phyloP scores from a whole-genome alignment of 176 grass and related monocot species.

The Aegilops speltoides region DNA sequence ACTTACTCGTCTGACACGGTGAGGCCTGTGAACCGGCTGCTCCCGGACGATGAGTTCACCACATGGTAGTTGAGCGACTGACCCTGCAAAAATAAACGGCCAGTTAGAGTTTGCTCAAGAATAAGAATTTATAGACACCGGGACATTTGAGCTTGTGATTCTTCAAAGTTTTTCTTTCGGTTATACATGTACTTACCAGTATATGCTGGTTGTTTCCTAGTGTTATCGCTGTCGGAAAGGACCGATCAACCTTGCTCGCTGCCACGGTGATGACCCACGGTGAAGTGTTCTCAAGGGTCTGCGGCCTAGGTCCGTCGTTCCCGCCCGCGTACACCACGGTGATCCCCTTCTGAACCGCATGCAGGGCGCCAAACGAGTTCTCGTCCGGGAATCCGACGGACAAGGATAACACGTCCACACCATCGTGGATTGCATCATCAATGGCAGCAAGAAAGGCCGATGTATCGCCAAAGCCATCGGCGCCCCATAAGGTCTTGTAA shows the following conservation, averaged over 20 bases:
- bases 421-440: not conserved
- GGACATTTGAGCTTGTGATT: not conserved
- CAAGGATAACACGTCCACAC: not conserved
- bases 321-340: conserved; percentile 16
- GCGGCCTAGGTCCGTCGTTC: not conserved
- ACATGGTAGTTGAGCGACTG: conserved; percentile 19
- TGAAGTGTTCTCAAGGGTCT: not conserved
- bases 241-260: conserved; percentile 35
- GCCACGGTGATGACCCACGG: conserved; percentile 42
- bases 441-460: conserved; percentile 27
- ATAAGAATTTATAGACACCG: not conserved
- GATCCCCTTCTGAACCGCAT: conserved; percentile 37
- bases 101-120: not conserved
- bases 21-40: not conserved
- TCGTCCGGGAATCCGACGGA: not conserved
- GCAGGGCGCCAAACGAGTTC: conserved; percentile 32
- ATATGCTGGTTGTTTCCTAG: conserved; percentile 32
- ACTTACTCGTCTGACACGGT: not conserved
- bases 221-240: conserved; percentile 15
- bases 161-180: not conserved
- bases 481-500: conserved; percentile 19
- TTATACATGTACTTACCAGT: not conserved
- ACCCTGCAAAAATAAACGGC: conserved; percentile 17
- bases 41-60: not conserved
- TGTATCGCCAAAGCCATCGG: fast-evolving